phyloP scores from a whole-genome alignment of 306 rosid genomes.

The Prunus kanzakura region DNA sequence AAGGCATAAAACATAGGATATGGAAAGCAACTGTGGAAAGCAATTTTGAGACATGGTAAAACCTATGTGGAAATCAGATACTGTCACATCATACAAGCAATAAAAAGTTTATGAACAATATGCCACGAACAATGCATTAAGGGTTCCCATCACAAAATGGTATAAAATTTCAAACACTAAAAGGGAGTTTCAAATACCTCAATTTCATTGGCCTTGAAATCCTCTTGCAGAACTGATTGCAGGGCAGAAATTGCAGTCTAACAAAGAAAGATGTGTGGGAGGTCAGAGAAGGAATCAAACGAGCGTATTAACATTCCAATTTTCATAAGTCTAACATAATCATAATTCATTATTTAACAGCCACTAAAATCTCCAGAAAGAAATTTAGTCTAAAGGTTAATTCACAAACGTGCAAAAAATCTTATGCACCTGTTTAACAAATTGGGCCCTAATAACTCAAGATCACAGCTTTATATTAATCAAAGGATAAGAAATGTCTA shows the following conservation, averaged over 20 bases:
- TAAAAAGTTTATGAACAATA: neutral
- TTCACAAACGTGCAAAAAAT: neutral
- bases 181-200: constrained; percentile 55
- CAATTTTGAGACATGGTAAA: neutral
- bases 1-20: neutral
- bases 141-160: neutral
- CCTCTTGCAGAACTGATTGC: constrained; percentile 99
- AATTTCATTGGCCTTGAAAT: constrained; percentile 92
- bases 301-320: neutral
- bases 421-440: neutral
- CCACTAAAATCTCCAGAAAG: neutral
- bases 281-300: neutral
- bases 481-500: constrained; percentile 15
- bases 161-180: neutral
- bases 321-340: neutral
- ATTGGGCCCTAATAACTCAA: neutral
- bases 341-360: neutral
- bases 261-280: constrained; percentile 9
- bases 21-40: too few species aligned
- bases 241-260: constrained; percentile 96
- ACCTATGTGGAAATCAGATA: neutral
- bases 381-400: neutral
- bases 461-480: neutral
- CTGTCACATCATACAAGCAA: neutral
- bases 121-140: neutral